Conservation (phyloP, 2,329 filamentous ascomycete genomes). For the Hymenoscyphus linearis region DNA sequence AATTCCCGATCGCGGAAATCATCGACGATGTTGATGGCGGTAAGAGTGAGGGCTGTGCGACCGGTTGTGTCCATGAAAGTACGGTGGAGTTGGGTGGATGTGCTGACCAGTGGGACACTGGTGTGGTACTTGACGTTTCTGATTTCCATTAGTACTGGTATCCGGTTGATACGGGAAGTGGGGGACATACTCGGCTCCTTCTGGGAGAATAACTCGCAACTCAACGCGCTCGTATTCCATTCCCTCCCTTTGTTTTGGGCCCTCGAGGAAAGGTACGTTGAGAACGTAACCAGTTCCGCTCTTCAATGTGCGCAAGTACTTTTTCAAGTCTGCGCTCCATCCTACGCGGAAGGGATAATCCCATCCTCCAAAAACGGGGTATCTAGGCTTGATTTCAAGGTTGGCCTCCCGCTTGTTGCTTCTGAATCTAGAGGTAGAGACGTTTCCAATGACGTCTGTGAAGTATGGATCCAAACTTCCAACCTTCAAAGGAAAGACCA, state of each 20-base stretch:
- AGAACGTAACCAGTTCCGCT: constrained; percentile 70
- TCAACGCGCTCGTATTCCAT: constrained; percentile 78
- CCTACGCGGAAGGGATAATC: constrained; percentile 96
- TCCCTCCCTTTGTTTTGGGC: constrained; percentile 79
- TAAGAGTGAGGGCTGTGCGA: constrained; percentile 74
- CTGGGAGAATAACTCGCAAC: constrained; percentile 79
- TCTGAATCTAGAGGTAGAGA: constrained; percentile 87
- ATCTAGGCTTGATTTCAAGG: constrained; percentile 87
- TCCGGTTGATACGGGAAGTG: constrained; percentile 44
- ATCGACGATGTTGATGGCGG: constrained; percentile 81
- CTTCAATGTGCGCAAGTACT: constrained; percentile 62
- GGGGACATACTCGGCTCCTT: constrained; percentile 72
- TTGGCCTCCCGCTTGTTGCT: constrained; percentile 70
- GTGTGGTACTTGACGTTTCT: constrained; percentile 79
- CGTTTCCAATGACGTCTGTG: constrained; percentile 92
- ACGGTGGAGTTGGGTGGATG: constrained; percentile 59
- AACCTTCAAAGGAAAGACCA: constrained; percentile 72
- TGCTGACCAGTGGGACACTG: constrained; percentile 62
- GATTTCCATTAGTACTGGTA: constrained; percentile 33
- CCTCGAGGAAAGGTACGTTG: constrained; percentile 89
- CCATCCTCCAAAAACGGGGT: constrained; percentile 96
- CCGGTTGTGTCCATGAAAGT: constrained; percentile 94
- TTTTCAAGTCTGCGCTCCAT: constrained; percentile 83
- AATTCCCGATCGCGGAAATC: constrained; percentile 81
- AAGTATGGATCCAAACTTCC: constrained; percentile 89